These are phyloP conservation scores for Suhomyces maxii DNA, from an alignment of 1,139 yeast genomes.

Conservation along the genomic window DNA sequence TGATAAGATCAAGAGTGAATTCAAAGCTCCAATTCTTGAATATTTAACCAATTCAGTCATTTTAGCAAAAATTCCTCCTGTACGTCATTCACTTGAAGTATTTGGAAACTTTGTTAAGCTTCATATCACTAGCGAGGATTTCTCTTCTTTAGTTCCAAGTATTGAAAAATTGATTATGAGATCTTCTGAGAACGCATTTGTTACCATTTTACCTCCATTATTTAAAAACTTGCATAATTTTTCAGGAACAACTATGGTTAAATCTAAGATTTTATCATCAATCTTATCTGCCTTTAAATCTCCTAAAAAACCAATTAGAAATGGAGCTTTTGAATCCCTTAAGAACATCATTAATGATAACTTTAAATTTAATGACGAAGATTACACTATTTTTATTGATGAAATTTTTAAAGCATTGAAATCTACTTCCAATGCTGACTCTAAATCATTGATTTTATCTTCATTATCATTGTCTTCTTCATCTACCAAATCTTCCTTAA, in stretches of 20 bases:
- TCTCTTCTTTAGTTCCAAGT: constrained; percentile 50
- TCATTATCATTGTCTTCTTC: constrained; percentile 11
- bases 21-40: constrained; percentile 14
- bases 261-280: constrained; percentile 57
- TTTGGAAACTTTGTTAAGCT: constrained; percentile 45
- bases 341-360: constrained; percentile 4
- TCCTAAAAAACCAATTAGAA: constrained; percentile 64
- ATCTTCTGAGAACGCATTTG: constrained; percentile 74
- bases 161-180: constrained; percentile 78
- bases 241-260: constrained; percentile 24
- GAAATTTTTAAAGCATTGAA: constrained; percentile 62
- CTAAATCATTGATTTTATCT: constrained; percentile 42
- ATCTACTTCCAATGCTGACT: constrained; percentile 65
- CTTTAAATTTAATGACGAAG: constrained; percentile 1
- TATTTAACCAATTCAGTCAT: constrained; percentile 41
- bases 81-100: constrained; percentile 20
- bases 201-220: constrained; percentile 51
- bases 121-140: constrained; percentile 42
- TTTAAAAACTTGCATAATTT: constrained; percentile 32
- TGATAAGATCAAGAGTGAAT: constrained; percentile 20
- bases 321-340: constrained; percentile 50
- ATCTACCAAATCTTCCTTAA: constrained; percentile 16
- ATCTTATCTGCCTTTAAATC: constrained; percentile 70
- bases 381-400: constrained; percentile 30
- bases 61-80: constrained; percentile 45